Base-by-base conservation (phyloP, 352 stramenopile species). In the Globisporangium recalcitrans region DNA sequence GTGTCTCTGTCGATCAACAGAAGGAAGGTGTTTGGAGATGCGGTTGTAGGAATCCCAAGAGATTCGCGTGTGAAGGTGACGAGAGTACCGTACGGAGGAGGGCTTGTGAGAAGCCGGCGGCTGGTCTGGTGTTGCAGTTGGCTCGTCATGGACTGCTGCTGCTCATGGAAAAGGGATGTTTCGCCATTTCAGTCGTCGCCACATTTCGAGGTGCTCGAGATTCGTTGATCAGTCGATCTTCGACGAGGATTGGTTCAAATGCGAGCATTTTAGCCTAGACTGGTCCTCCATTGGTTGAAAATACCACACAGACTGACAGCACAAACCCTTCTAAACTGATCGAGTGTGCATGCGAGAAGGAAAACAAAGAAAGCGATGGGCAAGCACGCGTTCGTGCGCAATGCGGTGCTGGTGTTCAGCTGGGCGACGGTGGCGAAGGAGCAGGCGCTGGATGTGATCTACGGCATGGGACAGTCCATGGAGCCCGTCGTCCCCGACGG, bases 391-490 rank as follows among this genome's bases (percentile, higher is more conserved):
- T 52, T 84, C 22, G 62, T 40, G 53, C 80, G 78, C 60, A 83
- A 80, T 42, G 71, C 69, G 24, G 74, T 85, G 65, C 77, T 93
- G 22, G 63, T 91, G 38, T 55, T 82, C 46, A 64, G 81, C 62
- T 90, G 78, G 77, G 70, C 85, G 46, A 76, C 66, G 62, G 74
- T 78, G 56, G 66, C 79, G 51, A 91, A 94, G 70, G 51, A 81
- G 58, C 80, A 90, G 42, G 65, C 82, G 27, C 80, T 83, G 60
- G 85, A 96, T 53, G 60, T 95, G 40, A 90, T 87, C 48, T 93
- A 95, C 60, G 88, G 85, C 62, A 79, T 95, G 64, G 89, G 89
- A 3, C 64, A 75, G 59, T 96, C 87, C 53, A 97, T 97, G 89
- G 70, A 67, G 56, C 88, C 88, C 8, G 84, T 78, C 5, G 77